Evolutionary conservation across 306 rosid species (phyloP).

Genomic region (Inga oerstediana): DNA sequence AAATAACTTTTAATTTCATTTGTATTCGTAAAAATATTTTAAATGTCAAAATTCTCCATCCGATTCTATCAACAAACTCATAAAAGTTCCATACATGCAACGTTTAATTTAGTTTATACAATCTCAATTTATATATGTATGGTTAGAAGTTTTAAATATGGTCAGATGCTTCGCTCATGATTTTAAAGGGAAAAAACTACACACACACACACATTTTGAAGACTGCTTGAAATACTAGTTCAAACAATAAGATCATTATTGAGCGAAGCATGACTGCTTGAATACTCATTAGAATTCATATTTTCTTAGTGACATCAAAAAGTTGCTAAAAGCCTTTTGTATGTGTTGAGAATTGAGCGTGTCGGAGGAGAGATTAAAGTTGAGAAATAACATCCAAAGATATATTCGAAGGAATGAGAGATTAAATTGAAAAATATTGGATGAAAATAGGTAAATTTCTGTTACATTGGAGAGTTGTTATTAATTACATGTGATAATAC

Average conservation of each 20-base stretch:
- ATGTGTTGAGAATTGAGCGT: neutral
- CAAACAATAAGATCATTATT: neutral
- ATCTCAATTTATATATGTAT: neutral
- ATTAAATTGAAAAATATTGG: neutral
- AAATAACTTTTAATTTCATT: neutral
- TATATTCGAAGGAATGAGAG: neutral
- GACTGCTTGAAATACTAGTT: neutral
- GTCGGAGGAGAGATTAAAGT: neutral
- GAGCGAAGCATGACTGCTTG: neutral
- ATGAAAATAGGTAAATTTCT: neutral
- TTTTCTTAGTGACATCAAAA: neutral
- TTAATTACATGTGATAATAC: neutral
- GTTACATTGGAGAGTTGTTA: neutral
- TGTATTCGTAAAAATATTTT: neutral
- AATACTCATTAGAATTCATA: neutral
- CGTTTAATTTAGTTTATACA: neutral
- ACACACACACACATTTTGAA: neutral
- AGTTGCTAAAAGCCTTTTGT: neutral
- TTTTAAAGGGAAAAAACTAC: neutral
- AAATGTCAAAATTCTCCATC: neutral
- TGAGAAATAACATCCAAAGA: neutral
- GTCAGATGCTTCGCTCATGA: neutral
- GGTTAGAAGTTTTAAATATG: neutral
- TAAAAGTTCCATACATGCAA: neutral
- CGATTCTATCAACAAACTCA: neutral